Percentiles rank a stretch among this genome's conserved stretches.
These are phyloP conservation scores for Pichia cactophila DNA, from an alignment of 1,139 yeast genomes.

Conservation along the genomic window DNA sequence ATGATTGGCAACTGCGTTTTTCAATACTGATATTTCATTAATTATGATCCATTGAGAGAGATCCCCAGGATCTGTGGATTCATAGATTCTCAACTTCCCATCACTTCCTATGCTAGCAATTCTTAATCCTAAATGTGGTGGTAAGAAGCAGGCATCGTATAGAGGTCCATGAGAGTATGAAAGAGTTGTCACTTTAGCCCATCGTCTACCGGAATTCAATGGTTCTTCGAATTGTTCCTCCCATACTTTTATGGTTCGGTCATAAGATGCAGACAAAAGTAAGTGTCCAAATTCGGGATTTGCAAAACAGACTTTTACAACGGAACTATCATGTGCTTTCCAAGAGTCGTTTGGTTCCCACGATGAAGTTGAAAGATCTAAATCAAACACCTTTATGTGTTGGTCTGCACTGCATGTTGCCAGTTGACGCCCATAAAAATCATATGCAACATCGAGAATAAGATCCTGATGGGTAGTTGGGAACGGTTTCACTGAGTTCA, in stretches of 20 bases:
- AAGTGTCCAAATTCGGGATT: constrained; percentile 88
- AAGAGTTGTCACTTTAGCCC: constrained; percentile 68
- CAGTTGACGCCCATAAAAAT: constrained; percentile 79
- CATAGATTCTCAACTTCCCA: constrained; percentile 80
- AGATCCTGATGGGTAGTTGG: constrained; percentile 88
- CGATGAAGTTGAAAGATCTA: constrained; percentile 44
- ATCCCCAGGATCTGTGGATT: constrained; percentile 83
- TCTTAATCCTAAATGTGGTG: constrained; percentile 74
- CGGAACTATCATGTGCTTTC: constrained; percentile 91
- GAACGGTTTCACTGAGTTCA: constrained; percentile 44
- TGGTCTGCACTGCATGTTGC: constrained; percentile 94
- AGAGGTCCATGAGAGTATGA: constrained; percentile 86
- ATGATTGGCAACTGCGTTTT: constrained; percentile 56
- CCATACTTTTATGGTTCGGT: constrained; percentile 83
- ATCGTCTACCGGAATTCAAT: constrained; percentile 68
- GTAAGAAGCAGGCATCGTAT: constrained; percentile 85
- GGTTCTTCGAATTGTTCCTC: constrained; percentile 81
- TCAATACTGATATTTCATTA: constrained; percentile 62
- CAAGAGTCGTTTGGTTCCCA: constrained; percentile 85
- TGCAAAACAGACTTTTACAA: constrained; percentile 84
- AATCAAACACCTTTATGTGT: constrained; percentile 78
- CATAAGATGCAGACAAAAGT: constrained; percentile 83
- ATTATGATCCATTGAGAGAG: constrained; percentile 74
- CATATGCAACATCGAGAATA: constrained; percentile 81
- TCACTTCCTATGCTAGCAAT: constrained; percentile 88